A percentile compares a stretch with the other conserved stretches of the same genome.
These are phyloP conservation scores for Fusarium buharicum DNA, from an alignment of 2,329 filamentous ascomycete genomes.

Conservation along the genomic window DNA sequence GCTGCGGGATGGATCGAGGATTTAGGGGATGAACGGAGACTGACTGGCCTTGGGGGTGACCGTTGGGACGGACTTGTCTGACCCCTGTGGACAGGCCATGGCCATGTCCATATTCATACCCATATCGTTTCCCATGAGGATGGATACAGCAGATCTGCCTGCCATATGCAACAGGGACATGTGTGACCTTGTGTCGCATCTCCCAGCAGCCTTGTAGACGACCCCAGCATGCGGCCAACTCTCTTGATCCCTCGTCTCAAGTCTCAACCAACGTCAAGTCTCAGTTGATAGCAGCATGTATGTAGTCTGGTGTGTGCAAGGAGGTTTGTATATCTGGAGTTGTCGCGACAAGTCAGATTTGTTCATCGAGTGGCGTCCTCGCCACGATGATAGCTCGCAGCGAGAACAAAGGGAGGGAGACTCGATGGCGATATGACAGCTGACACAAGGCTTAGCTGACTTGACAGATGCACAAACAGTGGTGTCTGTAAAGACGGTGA, in stretches of 20 bases:
- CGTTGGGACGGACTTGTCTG: conserved; percentile 10
- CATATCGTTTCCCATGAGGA: conserved; percentile 37
- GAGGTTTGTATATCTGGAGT: neutral
- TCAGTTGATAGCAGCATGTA: neutral
- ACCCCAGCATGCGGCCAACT: conserved; percentile 30
- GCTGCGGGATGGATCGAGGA: conserved; percentile 34
- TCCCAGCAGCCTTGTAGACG: conserved; percentile 40
- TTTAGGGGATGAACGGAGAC: conserved; percentile 22
- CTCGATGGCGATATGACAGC: conserved; percentile 5
- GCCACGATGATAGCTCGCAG: neutral
- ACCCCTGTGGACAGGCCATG: conserved; percentile 13
- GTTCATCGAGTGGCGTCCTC: neutral
- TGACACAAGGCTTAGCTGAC: conserved; percentile 16
- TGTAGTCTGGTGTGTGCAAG: neutral
- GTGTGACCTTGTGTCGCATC: conserved; percentile 43
- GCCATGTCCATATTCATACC: neutral
- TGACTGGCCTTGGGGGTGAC: conserved; percentile 18
- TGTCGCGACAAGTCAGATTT: conserved; percentile 3
- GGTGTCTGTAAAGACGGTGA: conserved; percentile 33
- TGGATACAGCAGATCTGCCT: conserved; percentile 42
- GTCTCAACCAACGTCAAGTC: neutral
- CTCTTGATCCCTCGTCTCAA: neutral
- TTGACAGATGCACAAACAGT: neutral
- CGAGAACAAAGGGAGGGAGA: neutral
- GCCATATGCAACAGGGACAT: conserved; percentile 40